Evolutionary conservation across 1,284 basidiomycete genomes (phyloP), one percentile per base, ranked within the genome.

Genomic region (Golubevia pallescens): DNA sequence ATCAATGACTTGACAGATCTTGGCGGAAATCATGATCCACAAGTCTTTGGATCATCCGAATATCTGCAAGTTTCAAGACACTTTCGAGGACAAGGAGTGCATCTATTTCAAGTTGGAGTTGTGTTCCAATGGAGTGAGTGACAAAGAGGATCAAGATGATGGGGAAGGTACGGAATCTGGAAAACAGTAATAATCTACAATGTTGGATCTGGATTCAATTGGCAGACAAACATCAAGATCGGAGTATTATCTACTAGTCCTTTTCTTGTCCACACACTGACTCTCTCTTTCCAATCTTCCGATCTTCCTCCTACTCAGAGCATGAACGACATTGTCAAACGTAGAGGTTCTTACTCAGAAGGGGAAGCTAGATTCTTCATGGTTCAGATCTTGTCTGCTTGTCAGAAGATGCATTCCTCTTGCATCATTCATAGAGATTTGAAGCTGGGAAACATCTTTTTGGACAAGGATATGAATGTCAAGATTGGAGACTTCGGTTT

Each of bases 401-500:
- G 71, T 19, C 81, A 85, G 54, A 70, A 80, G 67, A 71, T 85
- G 73, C 83, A 85, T 64, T 71, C 66, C 54, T 80, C 82, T 69
- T 73, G 68, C 54, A 77, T 85, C 69, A 85, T 85, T 56, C 82
- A 85, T 61, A 73, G 82, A 38, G 82, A 85, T 62, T 71, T 85
- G 55, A 85, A 85, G 64, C 71, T 85, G 23, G 83, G 83, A 58
- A 85, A 85, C 63, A 77, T 85, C 66, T 76, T 85, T 53, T 66
- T 85, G 20, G 83, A 85, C 60, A 71, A 76, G 38, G 65, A 74
- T 38, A 85, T 85, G 83, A 69, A 83, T 19, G 77, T 84, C 60
- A 85, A 85, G 68, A 75, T 85, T 38, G 83, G 83, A 23, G 83
- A 85, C 62, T 85, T 85, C 63, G 83, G 83, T n/a, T 73, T 85